phyloP scores from a whole-genome alignment of 176 grass and related monocot species.

The Thinopyrum elongatum region DNA sequence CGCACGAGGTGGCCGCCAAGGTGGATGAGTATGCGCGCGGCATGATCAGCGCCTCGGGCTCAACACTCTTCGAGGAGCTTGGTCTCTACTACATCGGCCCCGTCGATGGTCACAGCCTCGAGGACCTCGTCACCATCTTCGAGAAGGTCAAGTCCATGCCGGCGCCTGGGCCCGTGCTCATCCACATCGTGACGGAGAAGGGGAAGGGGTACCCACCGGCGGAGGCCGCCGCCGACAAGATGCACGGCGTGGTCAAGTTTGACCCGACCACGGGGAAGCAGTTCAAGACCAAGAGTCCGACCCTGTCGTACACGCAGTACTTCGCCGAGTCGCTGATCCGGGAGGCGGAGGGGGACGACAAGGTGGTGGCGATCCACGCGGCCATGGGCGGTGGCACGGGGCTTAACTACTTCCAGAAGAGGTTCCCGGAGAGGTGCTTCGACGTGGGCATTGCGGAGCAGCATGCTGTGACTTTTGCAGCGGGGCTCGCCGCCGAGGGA shows the following conservation, averaged over 20 bases:
- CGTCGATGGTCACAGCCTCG: constrained; percentile 82
- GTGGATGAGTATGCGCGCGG: constrained; percentile 86
- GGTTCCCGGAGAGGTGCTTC: constrained; percentile 91
- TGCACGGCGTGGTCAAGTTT: constrained; percentile 97
- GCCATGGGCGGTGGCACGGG: constrained; percentile 97
- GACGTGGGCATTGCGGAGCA: constrained; percentile 98
- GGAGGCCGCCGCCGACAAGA: constrained; percentile 75
- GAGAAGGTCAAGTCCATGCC: constrained; percentile 87
- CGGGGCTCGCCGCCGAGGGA: constrained; percentile 80
- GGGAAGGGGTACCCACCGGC: constrained; percentile 91
- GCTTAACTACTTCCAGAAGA: constrained; percentile 90
- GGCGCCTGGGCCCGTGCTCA: constrained; percentile 73
- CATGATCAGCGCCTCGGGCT: constrained; percentile 60
- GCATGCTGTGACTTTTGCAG: constrained; percentile 90
- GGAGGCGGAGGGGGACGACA: constrained; percentile 66
- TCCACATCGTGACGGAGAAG: constrained; percentile 93
- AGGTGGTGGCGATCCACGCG: constrained; percentile 88
- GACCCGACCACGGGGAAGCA: constrained; percentile 75
- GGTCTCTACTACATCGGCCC: constrained; percentile 98
- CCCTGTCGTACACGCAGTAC: constrained; percentile 79
- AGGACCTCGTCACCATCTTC: constrained; percentile 78
- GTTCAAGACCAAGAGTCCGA: constrained; percentile 44
- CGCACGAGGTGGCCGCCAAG: constrained; percentile 77
- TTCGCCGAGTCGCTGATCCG: constrained; percentile 75
- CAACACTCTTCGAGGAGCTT: constrained; percentile 91